Evolutionary conservation across 1,284 basidiomycete species (phyloP), one percentile per base, ranked within the genome.

Genomic region (Chalciporus sp.): DNA sequence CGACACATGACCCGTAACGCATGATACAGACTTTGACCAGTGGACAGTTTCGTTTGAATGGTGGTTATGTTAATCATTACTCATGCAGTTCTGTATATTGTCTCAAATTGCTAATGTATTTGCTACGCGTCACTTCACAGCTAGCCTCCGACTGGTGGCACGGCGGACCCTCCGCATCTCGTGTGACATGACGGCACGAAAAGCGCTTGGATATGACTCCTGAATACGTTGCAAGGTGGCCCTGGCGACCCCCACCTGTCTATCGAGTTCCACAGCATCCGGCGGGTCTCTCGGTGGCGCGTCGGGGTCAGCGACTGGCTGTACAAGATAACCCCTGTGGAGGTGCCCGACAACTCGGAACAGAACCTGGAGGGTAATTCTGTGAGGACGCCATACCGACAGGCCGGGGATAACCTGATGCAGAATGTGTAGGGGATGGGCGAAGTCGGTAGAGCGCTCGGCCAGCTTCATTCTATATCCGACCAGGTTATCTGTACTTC

Each of bases 331-430:
- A 7, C 88, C 88, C n/a, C 73, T 66, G 57, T 74, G 71, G 33
- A 90, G 74, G 42, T 76, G 75, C 14, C 67, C 63, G 20, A 85
- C 61, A 7, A 76, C 79, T 4, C 70, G 62, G 28, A 76, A 65
- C 41, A 90, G 67, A 12, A 82, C 61, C 4, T 72, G 65, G 27
- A 88, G 64, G 7, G 81, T 76, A 33, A 73, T 72, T 20, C 60
- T 65, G 63, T 88, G 85, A n/a, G 85, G 82, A 47, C 74, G 75
- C 88, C 87, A 90, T 42, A 75, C 65, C 54, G 82, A 79, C 83
- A 85, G 87, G 17, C 78, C 70, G 4, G 85, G 86, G 4, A 84
- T 79, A 52, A 86, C 75, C 55, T 83, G 79, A 58, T 85, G 80
- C 9, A 90, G 73, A 19, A 86, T 66, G 56, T 84, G 76, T 37